phyloP scores from a whole-genome alignment of 805 yeast species.

The Sugiyamaella marilandica region DNA sequence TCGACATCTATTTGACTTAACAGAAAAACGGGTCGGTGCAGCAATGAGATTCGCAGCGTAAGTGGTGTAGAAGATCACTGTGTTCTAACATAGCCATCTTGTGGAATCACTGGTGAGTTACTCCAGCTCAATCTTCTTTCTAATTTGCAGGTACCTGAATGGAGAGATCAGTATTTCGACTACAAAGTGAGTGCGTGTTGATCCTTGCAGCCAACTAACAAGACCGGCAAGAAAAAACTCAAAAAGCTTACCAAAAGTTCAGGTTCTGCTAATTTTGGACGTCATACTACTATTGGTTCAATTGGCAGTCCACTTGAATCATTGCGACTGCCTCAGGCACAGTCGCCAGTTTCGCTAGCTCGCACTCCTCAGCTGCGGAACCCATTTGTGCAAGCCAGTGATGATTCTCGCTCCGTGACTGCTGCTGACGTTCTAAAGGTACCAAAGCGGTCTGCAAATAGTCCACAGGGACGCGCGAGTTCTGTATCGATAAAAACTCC shows the following conservation, averaged over 20 bases:
- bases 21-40: background rate
- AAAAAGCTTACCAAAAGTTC: conserved; percentile 33
- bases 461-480: background rate
- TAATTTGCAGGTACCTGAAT: conserved; percentile 37
- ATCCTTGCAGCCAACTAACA: background rate
- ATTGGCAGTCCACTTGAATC: conserved; percentile 10
- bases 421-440: conserved; percentile 1
- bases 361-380: background rate
- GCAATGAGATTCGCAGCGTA: conserved; percentile 8
- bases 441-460: background rate
- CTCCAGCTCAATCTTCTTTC: background rate
- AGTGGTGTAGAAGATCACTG: background rate
- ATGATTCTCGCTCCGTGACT: background rate
- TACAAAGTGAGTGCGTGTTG: conserved; percentile 29
- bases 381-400: background rate
- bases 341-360: background rate
- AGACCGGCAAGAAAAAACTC: conserved; percentile 50
- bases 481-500: background rate
- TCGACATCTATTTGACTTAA: no score
- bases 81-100: conserved; percentile 22
- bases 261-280: background rate
- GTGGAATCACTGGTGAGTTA: conserved; percentile 27
- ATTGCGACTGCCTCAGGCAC: background rate
- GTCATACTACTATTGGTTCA: background rate
- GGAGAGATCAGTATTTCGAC: conserved; percentile 41